These are phyloP conservation scores for Sedum album DNA, from an alignment of 164 flowering plant genomes.

Conservation along the genomic window DNA sequence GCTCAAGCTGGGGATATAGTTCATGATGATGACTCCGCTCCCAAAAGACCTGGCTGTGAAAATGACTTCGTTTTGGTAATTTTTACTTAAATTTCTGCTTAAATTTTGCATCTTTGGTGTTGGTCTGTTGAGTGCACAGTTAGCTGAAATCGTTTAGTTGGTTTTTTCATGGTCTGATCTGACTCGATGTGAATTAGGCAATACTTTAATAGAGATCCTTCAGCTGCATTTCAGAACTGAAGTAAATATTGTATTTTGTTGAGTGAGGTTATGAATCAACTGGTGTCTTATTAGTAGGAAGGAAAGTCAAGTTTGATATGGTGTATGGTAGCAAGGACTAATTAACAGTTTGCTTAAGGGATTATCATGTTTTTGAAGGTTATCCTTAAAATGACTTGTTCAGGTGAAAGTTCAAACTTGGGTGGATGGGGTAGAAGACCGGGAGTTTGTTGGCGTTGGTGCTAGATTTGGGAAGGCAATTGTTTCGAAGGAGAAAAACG, in stretches of 20 bases:
- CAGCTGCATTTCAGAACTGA: neutral
- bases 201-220: neutral
- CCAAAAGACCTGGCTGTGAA: constrained; percentile 87
- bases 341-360: neutral
- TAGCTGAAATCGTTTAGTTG: neutral
- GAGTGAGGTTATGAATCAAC: neutral
- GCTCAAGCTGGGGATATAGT: constrained; percentile 72
- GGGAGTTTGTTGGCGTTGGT: constrained; percentile 63
- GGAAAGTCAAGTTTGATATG: neutral
- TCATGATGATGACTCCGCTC: constrained; percentile 51
- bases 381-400: neutral
- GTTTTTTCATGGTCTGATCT: no score
- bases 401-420: constrained; percentile 73
- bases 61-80: constrained; percentile 82
- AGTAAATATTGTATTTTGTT: neutral
- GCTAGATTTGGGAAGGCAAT: constrained; percentile 62
- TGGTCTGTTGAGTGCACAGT: constrained; percentile 17
- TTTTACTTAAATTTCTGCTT: constrained; percentile 10
- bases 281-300: neutral
- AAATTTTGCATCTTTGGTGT: neutral
- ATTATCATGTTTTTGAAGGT: neutral
- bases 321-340: no score
- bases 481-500: constrained; percentile 70
- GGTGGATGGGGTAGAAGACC: constrained; percentile 46
- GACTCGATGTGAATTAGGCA: neutral